phyloP scores from a whole-genome alignment of 352 stramenopile species.

The Phytopythium montanum region DNA sequence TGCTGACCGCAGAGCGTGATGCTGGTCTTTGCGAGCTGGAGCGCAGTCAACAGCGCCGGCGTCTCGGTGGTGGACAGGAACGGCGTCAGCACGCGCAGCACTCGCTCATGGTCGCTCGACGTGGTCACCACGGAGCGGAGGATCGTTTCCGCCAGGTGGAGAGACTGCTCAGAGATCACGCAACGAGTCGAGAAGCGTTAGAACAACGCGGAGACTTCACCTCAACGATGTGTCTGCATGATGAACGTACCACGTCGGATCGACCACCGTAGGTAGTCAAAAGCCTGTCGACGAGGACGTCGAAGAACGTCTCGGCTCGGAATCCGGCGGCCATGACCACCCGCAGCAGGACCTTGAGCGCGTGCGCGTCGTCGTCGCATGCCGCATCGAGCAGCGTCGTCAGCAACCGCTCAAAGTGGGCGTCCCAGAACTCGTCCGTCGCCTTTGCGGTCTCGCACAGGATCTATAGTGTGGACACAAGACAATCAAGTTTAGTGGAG shows the following conservation, averaged over 20 bases:
- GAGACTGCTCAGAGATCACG: conserved; percentile 17
- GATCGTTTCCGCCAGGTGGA: conserved; percentile 52
- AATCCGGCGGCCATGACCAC: conserved; percentile 37
- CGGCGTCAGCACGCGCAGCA: conserved; percentile 36
- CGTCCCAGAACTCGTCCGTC: conserved; percentile 32
- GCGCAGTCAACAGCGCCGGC: conserved; percentile 42
- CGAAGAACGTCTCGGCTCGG: conserved; percentile 47
- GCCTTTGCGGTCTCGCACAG: conserved; percentile 21
- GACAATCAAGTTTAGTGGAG: not conserved
- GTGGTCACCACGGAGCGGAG: conserved; percentile 34
- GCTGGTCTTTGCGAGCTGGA: conserved; percentile 43
- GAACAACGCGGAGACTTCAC: not conserved
- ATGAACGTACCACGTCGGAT: conserved; percentile 42
- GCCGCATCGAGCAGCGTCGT: conserved; percentile 39
- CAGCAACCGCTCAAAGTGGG: conserved; percentile 38
- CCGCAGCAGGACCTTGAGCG: conserved; percentile 48
- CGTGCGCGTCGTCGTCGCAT: conserved; percentile 39
- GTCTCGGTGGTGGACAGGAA: conserved; percentile 33
- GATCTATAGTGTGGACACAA: conserved; percentile 17
- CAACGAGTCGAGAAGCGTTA: not conserved
- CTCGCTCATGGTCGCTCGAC: conserved; percentile 23
- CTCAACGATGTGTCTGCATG: not conserved
- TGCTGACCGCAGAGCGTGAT: conserved; percentile 32
- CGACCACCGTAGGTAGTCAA: conserved; percentile 39
- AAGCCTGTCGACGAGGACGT: conserved; percentile 55